Base-by-base conservation (phyloP, 148 eudicot genomes). In the Vaccinium darrowii region DNA sequence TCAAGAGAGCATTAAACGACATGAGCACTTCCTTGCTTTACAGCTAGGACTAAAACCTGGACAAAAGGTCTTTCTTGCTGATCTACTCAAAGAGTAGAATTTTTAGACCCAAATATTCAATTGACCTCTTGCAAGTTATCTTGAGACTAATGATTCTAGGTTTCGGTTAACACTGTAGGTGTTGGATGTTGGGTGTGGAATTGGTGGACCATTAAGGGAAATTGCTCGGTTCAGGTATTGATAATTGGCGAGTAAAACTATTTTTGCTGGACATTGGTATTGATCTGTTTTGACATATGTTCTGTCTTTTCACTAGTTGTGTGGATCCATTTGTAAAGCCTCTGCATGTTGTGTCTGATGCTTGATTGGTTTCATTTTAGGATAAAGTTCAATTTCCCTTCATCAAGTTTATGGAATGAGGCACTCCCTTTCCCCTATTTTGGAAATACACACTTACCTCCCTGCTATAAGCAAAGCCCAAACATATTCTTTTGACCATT, bases 11-110 rank as follows among this genome's bases (percentile, higher is more conserved):
- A 95, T 97, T 88, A 97, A 97, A 88, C 91, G 98, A 27, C 99
- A 95, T 47, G 98, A 97, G 85, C 99, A 97, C 89, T 97, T 97
- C 86, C 95, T 97, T 83, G 99, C 98, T 83, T 88, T 97, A 84
- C 99, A 97, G 71, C 91, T 97, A 69, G 98, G 92, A 81, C 83
- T 97, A 10, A 91, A 91, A 87, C 98, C 96, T 86, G 99, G 99
- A 76, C 89, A 97, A 0, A 94, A 97, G 98, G 99, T 97, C 76
- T 60, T 43, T 23, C 82, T 57, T 36, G 15, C 3, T n/a, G 30
- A 54, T 13, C 77, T 8, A 8, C 67, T 85, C 51, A 5, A 13
- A 16, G 18, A 76, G 11, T 15, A 78, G 36, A 25, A 57, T 43
- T 11, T 39, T 39, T n/a, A 56, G 65, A 25, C 1, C 5, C 16